Evolutionary conservation across 2,329 filamentous ascomycete species (phyloP).

Genomic region (Tetracladium maxilliforme): DNA sequence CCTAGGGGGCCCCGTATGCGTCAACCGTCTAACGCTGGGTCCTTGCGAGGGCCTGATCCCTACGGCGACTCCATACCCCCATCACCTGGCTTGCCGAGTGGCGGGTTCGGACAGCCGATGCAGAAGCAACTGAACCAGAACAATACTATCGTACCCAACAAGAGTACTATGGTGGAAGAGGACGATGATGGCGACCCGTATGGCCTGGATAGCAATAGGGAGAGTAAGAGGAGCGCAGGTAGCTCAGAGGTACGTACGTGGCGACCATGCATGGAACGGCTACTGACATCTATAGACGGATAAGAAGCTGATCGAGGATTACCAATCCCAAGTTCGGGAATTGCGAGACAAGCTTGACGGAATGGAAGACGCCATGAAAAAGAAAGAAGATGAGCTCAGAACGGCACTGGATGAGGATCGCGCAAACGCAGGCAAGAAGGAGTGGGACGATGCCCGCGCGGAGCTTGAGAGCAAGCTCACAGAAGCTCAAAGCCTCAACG

Average conservation of each 20-base stretch:
- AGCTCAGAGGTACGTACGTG: slow-evolving; percentile 22
- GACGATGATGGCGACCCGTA: slow-evolving; percentile 65
- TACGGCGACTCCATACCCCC: too few relatives aligned
- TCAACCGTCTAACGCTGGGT: slow-evolving; percentile 37
- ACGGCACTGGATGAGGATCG: slow-evolving; percentile 44
- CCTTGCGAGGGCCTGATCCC: too few relatives aligned
- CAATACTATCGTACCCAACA: slow-evolving; percentile 94
- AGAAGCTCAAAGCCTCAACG: slow-evolving; percentile 63
- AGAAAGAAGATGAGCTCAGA: slow-evolving; percentile 58
- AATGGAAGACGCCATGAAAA: slow-evolving; percentile 54
- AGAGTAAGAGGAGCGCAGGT: slow-evolving; percentile 18
- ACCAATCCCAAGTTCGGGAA: slow-evolving; percentile 61
- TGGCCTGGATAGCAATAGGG: slow-evolving; percentile 31
- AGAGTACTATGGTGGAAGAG: slow-evolving; percentile 94
- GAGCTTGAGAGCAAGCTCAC: slow-evolving; percentile 60
- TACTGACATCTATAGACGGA: slow-evolving; percentile 32
- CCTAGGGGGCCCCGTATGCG: slow-evolving; percentile 28
- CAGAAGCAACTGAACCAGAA: slow-evolving; percentile 87
- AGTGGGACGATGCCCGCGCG: slow-evolving; percentile 51
- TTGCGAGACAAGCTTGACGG: slow-evolving; percentile 59
- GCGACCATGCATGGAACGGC: slow-evolving; percentile 2
- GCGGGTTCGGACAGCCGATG: slow-evolving; percentile 60
- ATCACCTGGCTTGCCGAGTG: slow-evolving; percentile 41
- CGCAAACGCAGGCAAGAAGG: slow-evolving; percentile 48
- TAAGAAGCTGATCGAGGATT: slow-evolving; percentile 62